A percentile compares a stretch with the other conserved stretches of the same genome.
Conservation (phyloP, 805 yeast genomes). For the Hagleromyces aurorensis region DNA sequence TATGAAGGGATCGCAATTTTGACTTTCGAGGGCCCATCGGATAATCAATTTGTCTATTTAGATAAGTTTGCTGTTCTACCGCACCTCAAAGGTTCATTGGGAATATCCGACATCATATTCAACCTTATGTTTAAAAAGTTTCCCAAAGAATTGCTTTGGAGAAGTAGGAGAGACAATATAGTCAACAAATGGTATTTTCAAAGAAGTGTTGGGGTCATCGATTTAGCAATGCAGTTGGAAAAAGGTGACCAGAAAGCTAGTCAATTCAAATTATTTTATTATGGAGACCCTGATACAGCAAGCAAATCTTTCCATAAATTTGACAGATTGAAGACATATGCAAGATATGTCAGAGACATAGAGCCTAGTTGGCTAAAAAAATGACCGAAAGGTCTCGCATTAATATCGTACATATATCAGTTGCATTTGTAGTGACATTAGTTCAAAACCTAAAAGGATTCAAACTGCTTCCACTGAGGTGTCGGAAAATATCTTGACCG, state of each 20-base stretch:
- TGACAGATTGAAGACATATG: constrained; percentile 20
- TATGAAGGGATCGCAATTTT: constrained; percentile 93
- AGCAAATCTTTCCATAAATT: constrained; percentile 11
- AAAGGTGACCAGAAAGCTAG: constrained; percentile 30
- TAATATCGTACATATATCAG: too few relatives aligned
- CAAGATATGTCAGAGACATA: constrained; percentile 29
- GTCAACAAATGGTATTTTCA: constrained; percentile 98
- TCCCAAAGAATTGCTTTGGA: constrained; percentile 76
- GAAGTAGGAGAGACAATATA: constrained; percentile 79
- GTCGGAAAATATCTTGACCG: too few relatives aligned
- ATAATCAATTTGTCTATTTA: constrained; percentile 55
- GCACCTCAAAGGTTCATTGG: constrained; percentile 80
- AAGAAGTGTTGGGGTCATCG: constrained; percentile 65
- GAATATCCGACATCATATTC: constrained; percentile 89
- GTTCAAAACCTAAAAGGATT: too few relatives aligned
- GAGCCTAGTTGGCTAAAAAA: constrained; percentile 29
- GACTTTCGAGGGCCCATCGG: constrained; percentile 59
- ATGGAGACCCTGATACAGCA: constrained; percentile 31
- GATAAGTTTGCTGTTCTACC: constrained; percentile 92
- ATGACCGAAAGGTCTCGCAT: not conserved
- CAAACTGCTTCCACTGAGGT: not conserved
- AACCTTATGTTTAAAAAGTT: constrained; percentile 64
- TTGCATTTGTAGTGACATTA: too few relatives aligned
- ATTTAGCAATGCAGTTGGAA: constrained; percentile 33
- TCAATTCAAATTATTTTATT: constrained; percentile 34